Conservation (phyloP, 2,329 filamentous ascomycete genomes). For the Aureobasidium mangrovei region DNA sequence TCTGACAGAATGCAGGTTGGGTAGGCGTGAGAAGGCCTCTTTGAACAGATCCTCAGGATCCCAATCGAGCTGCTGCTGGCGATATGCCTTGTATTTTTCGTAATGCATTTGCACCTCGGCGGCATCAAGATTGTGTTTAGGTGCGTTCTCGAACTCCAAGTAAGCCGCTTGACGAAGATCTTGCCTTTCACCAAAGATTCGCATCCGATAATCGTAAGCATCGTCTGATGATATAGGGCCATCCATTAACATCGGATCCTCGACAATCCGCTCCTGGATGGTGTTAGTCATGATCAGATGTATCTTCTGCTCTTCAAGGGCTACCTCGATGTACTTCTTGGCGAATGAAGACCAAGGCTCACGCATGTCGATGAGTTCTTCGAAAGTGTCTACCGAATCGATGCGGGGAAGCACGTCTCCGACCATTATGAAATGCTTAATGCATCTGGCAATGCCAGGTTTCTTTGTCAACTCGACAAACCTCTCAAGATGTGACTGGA, state of each 20-base stretch:
- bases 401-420: slow-evolving; percentile 21
- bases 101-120: background rate
- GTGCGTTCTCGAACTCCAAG: slow-evolving; percentile 6
- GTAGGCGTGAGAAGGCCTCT: slow-evolving; percentile 18
- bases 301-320: background rate
- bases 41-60: slow-evolving; percentile 16
- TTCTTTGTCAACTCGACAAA: slow-evolving; percentile 18
- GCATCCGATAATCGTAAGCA: background rate
- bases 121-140: slow-evolving; percentile 16
- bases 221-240: background rate
- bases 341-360: slow-evolving; percentile 1
- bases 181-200: background rate
- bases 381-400: slow-evolving; percentile 11
- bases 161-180: background rate
- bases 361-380: slow-evolving; percentile 13
- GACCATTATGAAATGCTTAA: slow-evolving; percentile 23
- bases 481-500: slow-evolving; percentile 18
- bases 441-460: slow-evolving; percentile 18
- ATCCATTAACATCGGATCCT: background rate
- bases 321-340: slow-evolving; percentile 15
- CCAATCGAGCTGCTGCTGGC: slow-evolving; percentile 15
- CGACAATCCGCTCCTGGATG: background rate
- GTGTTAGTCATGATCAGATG: background rate
- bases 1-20: slow-evolving; percentile 15
- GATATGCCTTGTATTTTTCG: background rate